Evolutionary conservation across 768 basidiomycete genomes (phyloP).

Genomic region (Tylopilus rubrobrunneus): DNA sequence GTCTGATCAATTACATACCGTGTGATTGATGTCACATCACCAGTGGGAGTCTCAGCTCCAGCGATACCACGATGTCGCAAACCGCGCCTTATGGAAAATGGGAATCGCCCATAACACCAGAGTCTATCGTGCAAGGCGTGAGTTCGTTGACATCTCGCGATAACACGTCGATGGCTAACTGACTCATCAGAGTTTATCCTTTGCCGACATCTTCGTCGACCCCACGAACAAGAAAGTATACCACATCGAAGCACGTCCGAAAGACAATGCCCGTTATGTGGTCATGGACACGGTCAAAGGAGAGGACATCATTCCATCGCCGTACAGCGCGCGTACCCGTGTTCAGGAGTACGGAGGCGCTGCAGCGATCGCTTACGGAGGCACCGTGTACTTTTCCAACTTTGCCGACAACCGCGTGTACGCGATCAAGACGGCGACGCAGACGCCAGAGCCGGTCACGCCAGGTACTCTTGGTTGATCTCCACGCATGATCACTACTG

Average conservation of each 20-base stretch:
- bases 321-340: conserved; percentile 52
- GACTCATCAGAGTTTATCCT: conserved; percentile 28
- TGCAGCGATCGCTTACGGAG: conserved; percentile 48
- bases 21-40: neutral
- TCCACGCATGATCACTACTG: neutral
- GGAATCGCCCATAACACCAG: conserved; percentile 53
- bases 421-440: conserved; percentile 22
- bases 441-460: conserved; percentile 46
- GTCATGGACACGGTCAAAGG: conserved; percentile 47
- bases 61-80: conserved; percentile 10
- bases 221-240: conserved; percentile 42
- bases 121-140: conserved; percentile 46
- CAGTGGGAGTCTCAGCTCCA: neutral
- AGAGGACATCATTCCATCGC: conserved; percentile 49
- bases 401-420: conserved; percentile 53
- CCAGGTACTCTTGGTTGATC: conserved; percentile 44
- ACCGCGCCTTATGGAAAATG: conserved; percentile 60
- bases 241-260: conserved; percentile 58
- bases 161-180: no score
- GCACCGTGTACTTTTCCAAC: conserved; percentile 57
- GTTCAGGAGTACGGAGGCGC: conserved; percentile 77
- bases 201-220: conserved; percentile 53
- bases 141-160: no score
- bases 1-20: no score
- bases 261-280: conserved; percentile 51